Percentiles rank a stretch among this genome's conserved stretches.
Conservation (phyloP, 768 basidiomycete species). For the Hericium coralloides region DNA sequence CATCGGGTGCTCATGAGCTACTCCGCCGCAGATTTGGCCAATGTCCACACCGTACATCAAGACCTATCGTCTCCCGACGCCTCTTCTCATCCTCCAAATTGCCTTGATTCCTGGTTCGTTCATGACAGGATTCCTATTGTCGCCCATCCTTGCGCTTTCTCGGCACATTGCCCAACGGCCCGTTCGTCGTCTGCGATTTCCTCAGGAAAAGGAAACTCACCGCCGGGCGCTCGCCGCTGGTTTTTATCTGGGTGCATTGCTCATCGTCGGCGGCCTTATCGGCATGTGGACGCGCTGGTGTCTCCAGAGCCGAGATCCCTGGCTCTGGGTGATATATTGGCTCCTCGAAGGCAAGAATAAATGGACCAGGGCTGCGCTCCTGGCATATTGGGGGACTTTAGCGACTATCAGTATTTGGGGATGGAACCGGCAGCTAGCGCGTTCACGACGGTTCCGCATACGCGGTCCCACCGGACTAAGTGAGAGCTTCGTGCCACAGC, state of each 20-base stretch:
- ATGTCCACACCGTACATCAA: conserved; percentile 75
- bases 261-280: conserved; percentile 76
- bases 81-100: conserved; percentile 84
- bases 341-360: conserved; percentile 63
- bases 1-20: background rate
- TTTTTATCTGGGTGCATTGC: conserved; percentile 68
- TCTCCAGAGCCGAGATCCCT: conserved; percentile 73
- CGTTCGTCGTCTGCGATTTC: conserved; percentile 68
- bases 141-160: conserved; percentile 85
- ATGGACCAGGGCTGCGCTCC: conserved; percentile 72
- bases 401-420: conserved; percentile 84
- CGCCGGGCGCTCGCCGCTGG: conserved; percentile 77
- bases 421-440: conserved; percentile 86
- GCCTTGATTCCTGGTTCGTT: conserved; percentile 90
- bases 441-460: conserved; percentile 60
- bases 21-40: conserved; percentile 58
- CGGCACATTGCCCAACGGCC: conserved; percentile 87
- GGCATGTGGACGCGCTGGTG: conserved; percentile 93
- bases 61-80: conserved; percentile 89
- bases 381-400: conserved; percentile 80
- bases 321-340: conserved; percentile 78
- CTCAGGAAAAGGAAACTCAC: conserved; percentile 75
- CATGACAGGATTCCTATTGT: conserved; percentile 89
- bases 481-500: background rate
- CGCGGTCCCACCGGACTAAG: conserved; percentile 17